Conservation (phyloP, 768 basidiomycete species). For the Naematelia aurantialba region DNA sequence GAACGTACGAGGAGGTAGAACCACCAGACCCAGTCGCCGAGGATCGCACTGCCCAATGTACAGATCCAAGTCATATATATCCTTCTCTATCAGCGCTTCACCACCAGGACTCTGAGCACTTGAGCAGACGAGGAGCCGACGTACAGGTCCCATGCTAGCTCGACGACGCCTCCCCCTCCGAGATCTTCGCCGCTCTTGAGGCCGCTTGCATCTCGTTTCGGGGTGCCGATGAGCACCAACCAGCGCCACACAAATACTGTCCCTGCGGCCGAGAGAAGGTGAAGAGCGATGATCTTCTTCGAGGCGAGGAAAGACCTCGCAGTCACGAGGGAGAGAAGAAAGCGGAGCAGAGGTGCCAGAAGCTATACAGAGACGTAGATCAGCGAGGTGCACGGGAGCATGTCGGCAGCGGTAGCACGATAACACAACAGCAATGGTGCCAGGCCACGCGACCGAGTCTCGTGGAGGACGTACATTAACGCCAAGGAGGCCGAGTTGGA, state of each 20-base stretch:
- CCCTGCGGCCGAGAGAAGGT: slow-evolving; percentile 22
- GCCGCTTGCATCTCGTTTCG: slow-evolving; percentile 19
- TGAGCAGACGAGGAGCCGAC: slow-evolving; percentile 10
- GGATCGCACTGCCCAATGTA: slow-evolving; percentile 35
- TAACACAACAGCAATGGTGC: no score
- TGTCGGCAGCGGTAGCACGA: background rate
- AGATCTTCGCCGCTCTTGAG: slow-evolving; percentile 44
- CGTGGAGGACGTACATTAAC: slow-evolving; percentile 44
- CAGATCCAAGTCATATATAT: slow-evolving; percentile 49
- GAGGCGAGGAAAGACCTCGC: slow-evolving; percentile 20
- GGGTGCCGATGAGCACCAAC: slow-evolving; percentile 39
- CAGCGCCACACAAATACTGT: slow-evolving; percentile 41
- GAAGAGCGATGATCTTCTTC: slow-evolving; percentile 19
- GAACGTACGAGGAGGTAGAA: slow-evolving; percentile 38
- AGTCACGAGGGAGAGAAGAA: slow-evolving; percentile 29
- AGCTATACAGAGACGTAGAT: slow-evolving; percentile 9
- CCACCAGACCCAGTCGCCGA: slow-evolving; percentile 47
- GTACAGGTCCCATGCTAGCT: slow-evolving; percentile 48
- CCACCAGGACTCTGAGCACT: background rate
- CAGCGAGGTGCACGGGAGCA: background rate
- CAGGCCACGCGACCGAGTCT: no score
- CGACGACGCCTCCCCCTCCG: slow-evolving; percentile 40
- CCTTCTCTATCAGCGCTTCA: slow-evolving; percentile 16
- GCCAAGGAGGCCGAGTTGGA: slow-evolving; percentile 34
- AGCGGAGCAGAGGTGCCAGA: slow-evolving; percentile 16